Evolutionary conservation across 352 stramenopile species (phyloP), one percentile per base, ranked within the genome.

Genomic region (Phytopythium litorale): DNA sequence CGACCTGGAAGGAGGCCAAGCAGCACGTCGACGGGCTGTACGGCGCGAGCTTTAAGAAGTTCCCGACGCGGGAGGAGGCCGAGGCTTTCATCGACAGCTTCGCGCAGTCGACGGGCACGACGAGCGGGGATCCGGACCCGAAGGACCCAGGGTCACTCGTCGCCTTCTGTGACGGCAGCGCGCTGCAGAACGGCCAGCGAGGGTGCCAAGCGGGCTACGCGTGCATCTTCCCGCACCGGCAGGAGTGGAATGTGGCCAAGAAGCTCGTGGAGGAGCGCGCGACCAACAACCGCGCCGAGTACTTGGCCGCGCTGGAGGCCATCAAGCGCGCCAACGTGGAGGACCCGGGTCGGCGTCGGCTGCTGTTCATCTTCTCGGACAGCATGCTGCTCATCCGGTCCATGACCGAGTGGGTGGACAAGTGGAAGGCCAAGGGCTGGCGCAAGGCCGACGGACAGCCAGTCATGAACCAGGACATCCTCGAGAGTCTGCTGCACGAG

Each of bases 371-470:
- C 32, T 94, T 88, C 60, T 87, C 81, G 5, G 79, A 91, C 57
- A 90, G 78, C 42, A 87, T 90, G 81, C 42, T 90, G 28, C 67
- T 94, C n/a, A 91, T 92, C 63, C 74, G 76, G 37, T 89, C 84
- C 6, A 92, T 91, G 80, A 92, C 81, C 3, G 74, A 92, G 60
- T 92, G 82, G 82, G 63, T 94, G 40, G 61, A 58, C 2, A 76
- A 60, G 0, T 94, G 84, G 82, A 63, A 74, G 35, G 77, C 72
- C 35, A 91, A 87, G 9, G 75, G 79, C 13, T 91, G 82, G 82
- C 59, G 58, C 30, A 94, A 92, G 48, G 70, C 79, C 1, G 71
- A 90, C 55, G 81, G 78, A 15, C 49, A 65, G 8, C 40, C 68
- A 0, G 82, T 91, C 32, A 57, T 82, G 54, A 94, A 94, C 62